Conservation (phyloP, 768 basidiomycete species). For the Termitomyces sp. region DNA sequence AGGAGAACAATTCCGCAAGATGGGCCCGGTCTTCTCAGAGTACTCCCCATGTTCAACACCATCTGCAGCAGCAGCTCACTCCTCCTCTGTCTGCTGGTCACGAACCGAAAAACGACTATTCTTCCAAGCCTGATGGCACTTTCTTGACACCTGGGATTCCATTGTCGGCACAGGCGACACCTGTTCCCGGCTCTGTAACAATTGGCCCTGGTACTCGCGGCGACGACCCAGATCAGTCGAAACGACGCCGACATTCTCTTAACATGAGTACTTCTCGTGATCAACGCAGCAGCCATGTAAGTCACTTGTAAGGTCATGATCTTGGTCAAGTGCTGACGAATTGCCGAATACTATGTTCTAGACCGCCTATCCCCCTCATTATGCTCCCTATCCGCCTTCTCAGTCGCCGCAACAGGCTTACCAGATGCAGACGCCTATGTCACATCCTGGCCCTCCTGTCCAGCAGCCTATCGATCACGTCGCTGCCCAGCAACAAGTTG, state of each 20-base stretch:
- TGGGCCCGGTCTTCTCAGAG: constrained; percentile 29
- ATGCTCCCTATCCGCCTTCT: constrained; percentile 36
- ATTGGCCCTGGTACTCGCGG: constrained; percentile 29
- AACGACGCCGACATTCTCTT: constrained; percentile 39
- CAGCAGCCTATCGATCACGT: constrained; percentile 40
- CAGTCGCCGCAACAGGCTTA: constrained; percentile 31
- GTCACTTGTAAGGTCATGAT: constrained; percentile 12
- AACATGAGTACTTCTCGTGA: constrained; percentile 39
- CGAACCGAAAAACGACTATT: constrained; percentile 40
- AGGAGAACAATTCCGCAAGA: constrained; percentile 28
- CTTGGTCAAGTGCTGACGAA: constrained; percentile 3
- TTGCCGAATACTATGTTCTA: constrained; percentile 14
- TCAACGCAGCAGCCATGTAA: constrained; percentile 49
- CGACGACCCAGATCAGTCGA: constrained; percentile 35
- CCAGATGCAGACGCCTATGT: constrained; percentile 26
- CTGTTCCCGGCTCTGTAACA: constrained; percentile 34
- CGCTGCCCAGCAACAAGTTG: constrained; percentile 34
- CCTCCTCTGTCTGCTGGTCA: constrained; percentile 44
- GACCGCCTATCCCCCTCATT: constrained; percentile 40
- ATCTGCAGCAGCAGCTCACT: constrained; percentile 44
- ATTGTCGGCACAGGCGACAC: constrained; percentile 38
- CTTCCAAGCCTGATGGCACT: constrained; percentile 46
- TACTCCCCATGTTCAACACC: constrained; percentile 28
- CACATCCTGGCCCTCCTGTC: constrained; percentile 22
- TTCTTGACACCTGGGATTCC: constrained; percentile 48